Evolutionary conservation across 805 yeast genomes (phyloP), one percentile per base, ranked within the genome.

Genomic region (Candida ortonii): DNA sequence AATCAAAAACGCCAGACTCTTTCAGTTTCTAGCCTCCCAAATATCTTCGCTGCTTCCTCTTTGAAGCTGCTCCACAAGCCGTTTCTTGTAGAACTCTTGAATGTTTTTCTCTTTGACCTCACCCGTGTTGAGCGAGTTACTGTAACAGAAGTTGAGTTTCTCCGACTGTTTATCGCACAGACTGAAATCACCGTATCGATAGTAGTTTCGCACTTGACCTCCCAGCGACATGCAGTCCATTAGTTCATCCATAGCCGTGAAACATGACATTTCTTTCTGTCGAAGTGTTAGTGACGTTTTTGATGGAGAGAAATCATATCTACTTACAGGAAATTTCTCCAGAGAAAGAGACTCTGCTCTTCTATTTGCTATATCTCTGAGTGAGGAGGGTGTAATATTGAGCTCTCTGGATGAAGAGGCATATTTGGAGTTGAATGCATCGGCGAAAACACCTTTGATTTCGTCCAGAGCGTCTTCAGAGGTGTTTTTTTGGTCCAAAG

Each of bases 191-290:
- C 97, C 97, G 53, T 78, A 83, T 35, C 97, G 67, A 55, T 89
- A 90, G 51, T 84, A 83, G 59, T 83, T 74, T 41, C 94, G 74
- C 14, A 85, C 63, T 54, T 89, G 96, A 1, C 97, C 97, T 3
- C 96, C 97, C 3, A 89, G 54, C 0, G 97, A 84, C 62, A 84
- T 87, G 57, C 97, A 90, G 29, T 76, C 80, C 28, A 88, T 71
- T 15, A 89, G 66, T 52, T 87, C 95, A 58, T 89, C 95, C 59
- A 89, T 80, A 1, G 93, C 93, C 27, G 90, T 86, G 34, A 80
- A 67, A 52, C 90, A 82, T 32, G 76, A 71, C 88, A 82, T 51
- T 34, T 61, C 65, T 38, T 49, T 57, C 60, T 58, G 26, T 13
- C n/a, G 19, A 7, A 25, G 19, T n/a, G 32, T 33, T 31, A 34